Base-by-base conservation (phyloP, 2,329 filamentous ascomycete genomes). In the Fusarium newnesense region DNA sequence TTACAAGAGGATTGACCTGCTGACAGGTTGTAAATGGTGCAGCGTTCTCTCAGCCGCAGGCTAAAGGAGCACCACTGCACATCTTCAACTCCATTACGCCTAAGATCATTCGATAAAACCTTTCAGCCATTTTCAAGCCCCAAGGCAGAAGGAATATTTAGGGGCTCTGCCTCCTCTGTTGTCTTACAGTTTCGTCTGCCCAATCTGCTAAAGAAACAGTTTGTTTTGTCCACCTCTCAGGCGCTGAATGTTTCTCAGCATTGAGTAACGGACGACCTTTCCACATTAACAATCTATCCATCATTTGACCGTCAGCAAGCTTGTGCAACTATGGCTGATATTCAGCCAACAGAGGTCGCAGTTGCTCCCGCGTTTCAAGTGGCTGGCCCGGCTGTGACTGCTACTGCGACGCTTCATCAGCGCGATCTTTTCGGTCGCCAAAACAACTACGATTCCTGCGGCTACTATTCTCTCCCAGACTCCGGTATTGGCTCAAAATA, bases 241-340 rank as follows among this genome's bases (percentile, higher is more conserved):
- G 7, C 21, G 2, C 39, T 40, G 12, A 12, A 26, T 26, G 16
- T 44, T 19, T 44, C 10, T 26, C 24, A 2, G 7, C 40, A 3
- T 43, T 43, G 9, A 18, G 9, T 11, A 43, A 24, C 9, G 9
- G n/a, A 5, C 7, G n/a, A 12, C 7, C 12, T 6, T 43, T 8
- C 11, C 6, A 46, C 8, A 26, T 19, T 19, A 4, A 28, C 26
- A 15, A 9, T 46, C 6, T 28, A 30, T 30, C 13, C 3, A 49
- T 49, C 19, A 12, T n/a, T 49, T 30, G 13, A 7, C 2, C 19
- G 2, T 8, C 9, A 30, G 13, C 0, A n/a, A 6, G 4, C 9
- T 2, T 49, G 16, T n/a, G 4, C 4, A 30, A 18, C 3, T 6
- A 49, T 30, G 46, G 19, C 46, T 30, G 9, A 30, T n/a, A 30